Percentiles rank a stretch among this genome's conserved stretches.
Evolutionary conservation across 805 yeast genomes (phyloP).

Genomic region (Starmerella ratchasimensis): DNA sequence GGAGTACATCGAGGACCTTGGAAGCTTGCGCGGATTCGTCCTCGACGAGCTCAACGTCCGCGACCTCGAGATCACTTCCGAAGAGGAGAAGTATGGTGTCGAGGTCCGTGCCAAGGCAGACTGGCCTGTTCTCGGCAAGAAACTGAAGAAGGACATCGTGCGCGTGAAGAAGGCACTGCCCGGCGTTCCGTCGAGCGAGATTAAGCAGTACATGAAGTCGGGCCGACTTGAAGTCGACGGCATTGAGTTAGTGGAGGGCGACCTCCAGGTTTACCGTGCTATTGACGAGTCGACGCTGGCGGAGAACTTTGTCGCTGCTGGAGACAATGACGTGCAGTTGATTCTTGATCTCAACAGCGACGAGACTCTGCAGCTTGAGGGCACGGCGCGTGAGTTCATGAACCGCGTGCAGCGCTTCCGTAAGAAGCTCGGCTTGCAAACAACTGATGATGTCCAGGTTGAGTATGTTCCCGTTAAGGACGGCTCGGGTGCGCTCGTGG

Average conservation of each 20-base stretch:
- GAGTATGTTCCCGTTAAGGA: constrained; percentile 59
- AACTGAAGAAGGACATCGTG: constrained; percentile 84
- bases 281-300: constrained; percentile 47
- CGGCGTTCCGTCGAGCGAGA: constrained; percentile 62
- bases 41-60: constrained; percentile 86
- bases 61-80: constrained; percentile 72
- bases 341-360: constrained; percentile 78
- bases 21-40: constrained; percentile 63
- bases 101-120: constrained; percentile 92
- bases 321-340: constrained; percentile 79
- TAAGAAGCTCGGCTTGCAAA: constrained; percentile 87
- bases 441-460: constrained; percentile 87
- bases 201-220: constrained; percentile 52
- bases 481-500: constrained; percentile 36
- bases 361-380: constrained; percentile 82
- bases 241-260: constrained; percentile 74
- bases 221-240: constrained; percentile 82
- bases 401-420: constrained; percentile 96
- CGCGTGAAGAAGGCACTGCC: constrained; percentile 92
- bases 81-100: constrained; percentile 84
- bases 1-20: constrained; percentile 61
- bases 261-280: constrained; percentile 79
- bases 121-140: constrained; percentile 98
- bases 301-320: constrained; percentile 72
- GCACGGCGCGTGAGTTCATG: constrained; percentile 88